Base-by-base conservation (phyloP, 257 asterid genomes). In the Anisodus tanguticus region DNA sequence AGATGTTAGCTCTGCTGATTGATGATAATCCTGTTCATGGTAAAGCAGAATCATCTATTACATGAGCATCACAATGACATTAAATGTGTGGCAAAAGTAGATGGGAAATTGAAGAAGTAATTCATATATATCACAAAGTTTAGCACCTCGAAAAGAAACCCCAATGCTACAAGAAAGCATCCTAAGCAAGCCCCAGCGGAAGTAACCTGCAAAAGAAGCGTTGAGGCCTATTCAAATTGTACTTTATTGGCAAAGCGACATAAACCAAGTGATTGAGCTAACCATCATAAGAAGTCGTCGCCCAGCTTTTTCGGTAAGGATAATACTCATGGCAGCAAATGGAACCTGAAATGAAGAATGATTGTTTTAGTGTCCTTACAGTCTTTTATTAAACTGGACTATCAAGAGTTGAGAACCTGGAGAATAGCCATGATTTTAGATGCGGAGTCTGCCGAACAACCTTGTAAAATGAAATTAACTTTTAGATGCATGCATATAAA, bases 181-280 rank as follows among this genome's bases (percentile, higher is more conserved):
- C 88, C 91, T 5, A 80, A 51, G 82, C 91, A 86, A 26, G 91
- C 83, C 84, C 89, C 88, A 9, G 84, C 86, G 4, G 89, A 85
- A 85, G 88, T 71, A 26, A 74, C 49, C 91, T 88, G 57, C 80
- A 80, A 68, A 5, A 19, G 13, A 26, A 57, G 15, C 35, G 39
- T 2, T 54, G 64, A 49, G 11, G 6, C 59, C 10, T 74, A 58
- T 84, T 13, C 8, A 9, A 17, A 63, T 41, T 22, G 17, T 31
- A 9, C 43, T 43, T 19, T 10, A 79, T 9, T 35, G 13, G 39
- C 16, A 45, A 37, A 68, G 10, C 3, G 53, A 55, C 4, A 45
- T 39, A 41, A 8, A 35, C 4, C 8, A 5, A 10, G 45, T 49
- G 43, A 57, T 43, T 4, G 43, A 19, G 68, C 86, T 35, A 51